Evolutionary conservation across 306 rosid genomes (phyloP).

Genomic region (Elaeagnus macrophylla): DNA sequence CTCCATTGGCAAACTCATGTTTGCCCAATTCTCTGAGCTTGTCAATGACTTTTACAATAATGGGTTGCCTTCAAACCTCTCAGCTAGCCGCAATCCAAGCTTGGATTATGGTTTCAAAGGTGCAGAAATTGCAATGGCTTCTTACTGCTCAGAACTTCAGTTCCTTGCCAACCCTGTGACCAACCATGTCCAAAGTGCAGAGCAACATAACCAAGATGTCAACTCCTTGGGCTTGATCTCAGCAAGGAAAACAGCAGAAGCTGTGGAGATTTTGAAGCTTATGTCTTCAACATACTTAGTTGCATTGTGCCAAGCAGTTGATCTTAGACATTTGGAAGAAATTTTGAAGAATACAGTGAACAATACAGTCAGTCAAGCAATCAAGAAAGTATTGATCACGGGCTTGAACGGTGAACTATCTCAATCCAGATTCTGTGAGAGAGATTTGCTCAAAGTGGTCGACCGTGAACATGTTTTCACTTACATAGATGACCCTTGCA

Average conservation of each 20-base stretch:
- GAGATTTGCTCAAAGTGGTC: constrained; percentile 60
- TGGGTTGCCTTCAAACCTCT: constrained; percentile 77
- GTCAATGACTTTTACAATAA: constrained; percentile 83
- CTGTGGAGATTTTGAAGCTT: constrained; percentile 62
- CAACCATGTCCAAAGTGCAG: constrained; percentile 90
- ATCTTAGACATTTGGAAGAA: constrained; percentile 76
- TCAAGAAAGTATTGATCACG: constrained; percentile 50
- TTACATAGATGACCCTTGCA: constrained; percentile 72
- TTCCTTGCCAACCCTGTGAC: constrained; percentile 88
- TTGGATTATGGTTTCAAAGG: constrained; percentile 93
- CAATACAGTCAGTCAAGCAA: constrained; percentile 51
- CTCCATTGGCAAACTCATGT: constrained; percentile 71
- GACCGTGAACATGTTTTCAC: constrained; percentile 62
- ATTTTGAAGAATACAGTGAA: constrained; percentile 56
- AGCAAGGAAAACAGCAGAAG: constrained; percentile 67
- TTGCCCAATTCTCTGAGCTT: constrained; percentile 94
- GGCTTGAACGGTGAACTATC: constrained; percentile 70
- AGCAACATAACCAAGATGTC: constrained; percentile 92
- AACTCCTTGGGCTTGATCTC: constrained; percentile 84
- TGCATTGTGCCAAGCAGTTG: constrained; percentile 83
- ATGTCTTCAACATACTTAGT: constrained; percentile 85
- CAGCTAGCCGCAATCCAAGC: constrained; percentile 64
- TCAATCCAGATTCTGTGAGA: constrained; percentile 70
- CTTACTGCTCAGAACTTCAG: constrained; percentile 88
- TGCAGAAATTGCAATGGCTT: constrained; percentile 89